Evolutionary conservation across 371 early-diverging fungal species (phyloP).

Genomic region (Mucor piriformis): DNA sequence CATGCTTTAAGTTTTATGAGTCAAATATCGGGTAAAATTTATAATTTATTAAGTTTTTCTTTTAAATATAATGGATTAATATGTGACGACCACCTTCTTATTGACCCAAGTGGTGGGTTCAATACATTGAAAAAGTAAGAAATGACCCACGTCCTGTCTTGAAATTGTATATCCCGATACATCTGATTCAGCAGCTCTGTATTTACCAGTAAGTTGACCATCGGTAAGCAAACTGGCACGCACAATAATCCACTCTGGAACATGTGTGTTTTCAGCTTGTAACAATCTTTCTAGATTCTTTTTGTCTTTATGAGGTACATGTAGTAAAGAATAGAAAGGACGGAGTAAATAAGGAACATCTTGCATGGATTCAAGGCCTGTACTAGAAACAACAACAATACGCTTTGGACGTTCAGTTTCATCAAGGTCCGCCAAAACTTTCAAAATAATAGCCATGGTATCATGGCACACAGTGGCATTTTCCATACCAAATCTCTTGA

Average conservation of each 20-base stretch:
- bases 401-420: constrained; percentile 30
- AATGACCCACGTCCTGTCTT: constrained; percentile 45
- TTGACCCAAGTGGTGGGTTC: constrained; percentile 28
- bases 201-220: constrained; percentile 30
- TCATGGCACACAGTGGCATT: constrained; percentile 15
- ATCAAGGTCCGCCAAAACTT: constrained; percentile 9
- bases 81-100: constrained; percentile 37
- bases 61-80: too few species aligned
- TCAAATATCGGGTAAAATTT: too few species aligned
- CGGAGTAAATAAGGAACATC: constrained; percentile 43
- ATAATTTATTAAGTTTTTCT: too few species aligned
- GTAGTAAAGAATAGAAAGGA: constrained; percentile 34
- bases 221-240: constrained; percentile 42
- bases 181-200: constrained; percentile 26
- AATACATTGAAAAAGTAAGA: constrained; percentile 41
- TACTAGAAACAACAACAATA: constrained; percentile 43
- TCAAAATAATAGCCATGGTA: constrained; percentile 18
- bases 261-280: neutral
- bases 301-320: constrained; percentile 45
- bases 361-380: constrained; percentile 31
- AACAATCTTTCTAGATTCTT: constrained; percentile 30
- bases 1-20: too few species aligned
- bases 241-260: constrained; percentile 39
- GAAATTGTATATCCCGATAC: constrained; percentile 42
- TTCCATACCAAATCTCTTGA: neutral